phyloP scores from a whole-genome alignment of 2,329 filamentous ascomycete genomes.

The Claviceps lovelessii region DNA sequence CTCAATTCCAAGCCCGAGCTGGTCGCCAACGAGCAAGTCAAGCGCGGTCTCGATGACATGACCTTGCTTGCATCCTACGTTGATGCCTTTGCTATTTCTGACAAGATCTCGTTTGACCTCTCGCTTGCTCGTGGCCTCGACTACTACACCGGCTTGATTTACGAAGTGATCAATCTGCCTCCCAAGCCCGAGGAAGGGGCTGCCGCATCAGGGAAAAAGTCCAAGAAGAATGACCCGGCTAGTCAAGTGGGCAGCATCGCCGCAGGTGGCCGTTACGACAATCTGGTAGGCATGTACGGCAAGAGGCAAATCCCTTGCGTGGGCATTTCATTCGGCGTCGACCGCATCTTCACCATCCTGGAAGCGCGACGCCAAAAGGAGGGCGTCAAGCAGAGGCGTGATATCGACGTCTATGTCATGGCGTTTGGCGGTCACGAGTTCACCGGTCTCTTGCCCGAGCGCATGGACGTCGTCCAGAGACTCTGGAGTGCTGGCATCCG shows the following conservation, averaged over 20 bases:
- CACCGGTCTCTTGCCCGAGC: constrained; percentile 64
- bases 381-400: constrained; percentile 46
- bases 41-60: constrained; percentile 70
- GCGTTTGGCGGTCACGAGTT: constrained; percentile 81
- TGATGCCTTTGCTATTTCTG: constrained; percentile 57
- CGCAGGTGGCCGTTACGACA: constrained; percentile 82
- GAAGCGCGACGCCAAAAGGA: constrained; percentile 59
- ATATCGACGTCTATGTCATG: constrained; percentile 79
- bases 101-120: constrained; percentile 75
- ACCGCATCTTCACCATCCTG: constrained; percentile 87
- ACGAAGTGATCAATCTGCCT: constrained; percentile 66
- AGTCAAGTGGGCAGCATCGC: constrained; percentile 69
- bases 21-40: constrained; percentile 57
- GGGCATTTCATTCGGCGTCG: constrained; percentile 77
- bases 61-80: constrained; percentile 68
- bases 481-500: constrained; percentile 74
- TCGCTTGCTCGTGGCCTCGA: constrained; percentile 83
- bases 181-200: constrained; percentile 16
- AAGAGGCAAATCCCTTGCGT: constrained; percentile 59
- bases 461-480: constrained; percentile 61
- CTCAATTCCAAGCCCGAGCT: constrained; percentile 55
- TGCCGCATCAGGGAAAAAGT: constrained; percentile 24
- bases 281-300: constrained; percentile 88
- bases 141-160: constrained; percentile 84
- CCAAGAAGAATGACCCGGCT: constrained; percentile 38